A percentile compares a stretch with the other conserved stretches of the same genome.
phyloP scores from a whole-genome alignment of 345 rosid genomes.

The Rhodomyrtus tomentosa region DNA sequence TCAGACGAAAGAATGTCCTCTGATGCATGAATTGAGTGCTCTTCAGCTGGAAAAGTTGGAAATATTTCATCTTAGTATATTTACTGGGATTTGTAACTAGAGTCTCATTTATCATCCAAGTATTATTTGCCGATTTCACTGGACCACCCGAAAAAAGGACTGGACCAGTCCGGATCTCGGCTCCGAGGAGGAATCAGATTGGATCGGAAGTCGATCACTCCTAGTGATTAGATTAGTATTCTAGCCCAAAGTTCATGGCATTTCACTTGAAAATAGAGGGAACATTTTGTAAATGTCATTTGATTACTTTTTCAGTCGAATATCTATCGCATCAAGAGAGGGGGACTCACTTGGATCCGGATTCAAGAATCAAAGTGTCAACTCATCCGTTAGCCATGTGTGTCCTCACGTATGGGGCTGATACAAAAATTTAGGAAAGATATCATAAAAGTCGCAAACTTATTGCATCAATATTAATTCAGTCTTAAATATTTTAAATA shows the following conservation, averaged over 20 bases:
- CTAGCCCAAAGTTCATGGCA: background rate
- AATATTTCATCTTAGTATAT: background rate
- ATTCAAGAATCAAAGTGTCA: background rate
- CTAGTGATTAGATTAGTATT: background rate
- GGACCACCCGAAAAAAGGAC: too few species aligned
- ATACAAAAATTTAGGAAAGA: background rate
- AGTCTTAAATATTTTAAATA: too few species aligned
- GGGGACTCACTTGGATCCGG: background rate
- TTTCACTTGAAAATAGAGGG: background rate
- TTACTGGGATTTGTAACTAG: too few species aligned
- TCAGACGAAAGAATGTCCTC: background rate
- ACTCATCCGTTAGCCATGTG: background rate
- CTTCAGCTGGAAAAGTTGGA: background rate
- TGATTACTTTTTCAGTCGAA: background rate
- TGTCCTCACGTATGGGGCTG: background rate
- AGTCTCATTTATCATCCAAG: too few species aligned
- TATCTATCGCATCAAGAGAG: background rate
- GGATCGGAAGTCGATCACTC: too few species aligned
- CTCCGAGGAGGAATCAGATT: too few species aligned
- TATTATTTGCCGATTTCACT: too few species aligned
- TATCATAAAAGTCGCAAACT: too few species aligned
- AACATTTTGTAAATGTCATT: background rate
- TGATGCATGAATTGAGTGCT: background rate
- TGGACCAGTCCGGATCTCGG: too few species aligned
- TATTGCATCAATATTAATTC: too few species aligned